Base-by-base conservation (phyloP, 805 yeast species). In the Phaffomyces thermotolerans region DNA sequence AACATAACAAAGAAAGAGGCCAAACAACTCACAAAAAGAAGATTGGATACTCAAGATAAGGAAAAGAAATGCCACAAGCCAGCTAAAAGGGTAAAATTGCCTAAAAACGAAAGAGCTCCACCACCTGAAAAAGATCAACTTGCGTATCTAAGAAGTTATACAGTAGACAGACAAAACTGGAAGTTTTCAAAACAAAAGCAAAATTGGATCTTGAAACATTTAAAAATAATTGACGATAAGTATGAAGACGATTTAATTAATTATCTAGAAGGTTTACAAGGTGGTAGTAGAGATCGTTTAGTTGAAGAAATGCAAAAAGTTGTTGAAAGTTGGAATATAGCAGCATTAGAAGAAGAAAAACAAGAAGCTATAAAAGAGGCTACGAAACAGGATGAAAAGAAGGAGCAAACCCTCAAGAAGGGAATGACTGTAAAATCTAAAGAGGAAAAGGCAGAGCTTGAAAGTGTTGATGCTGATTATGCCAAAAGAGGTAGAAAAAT, bases 161-260 rank as follows among this genome's bases (percentile, higher is more conserved):
- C 65, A 4, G 69, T 72, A 12, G 86, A 82, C 49, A 66, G 62
- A 46, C 76, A 65, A 0, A 69, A 72, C 46, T 86, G 95, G 95
- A 86, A 86, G 66, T 86, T 86, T 60, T 81, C 88, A 46, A 86
- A 86, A 56, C 90, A 81, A 67, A 85, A 86, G 51, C 95, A 86
- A 62, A 85, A 85, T 57, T 86, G 95, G 95, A 71, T 86, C 36
- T 64, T 86, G 50, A 79, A 78, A 55, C 79, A 85, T 58, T 62
- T 83, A 29, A 69, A 65, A 40, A 49, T 52, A 22, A 76, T 81
- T 20, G 83, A 80, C 3, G 66, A 64, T 0, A 64, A 68, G 9
- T 84, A 82, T 55, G 78, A 73, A 40, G 62, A 57, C 1, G 73
- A 76, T 24, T 60, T 85, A 45, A 47, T 67, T 13, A 57, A 56